phyloP scores from a whole-genome alignment of 768 basidiomycete genomes.

The Podaxis sp. region DNA sequence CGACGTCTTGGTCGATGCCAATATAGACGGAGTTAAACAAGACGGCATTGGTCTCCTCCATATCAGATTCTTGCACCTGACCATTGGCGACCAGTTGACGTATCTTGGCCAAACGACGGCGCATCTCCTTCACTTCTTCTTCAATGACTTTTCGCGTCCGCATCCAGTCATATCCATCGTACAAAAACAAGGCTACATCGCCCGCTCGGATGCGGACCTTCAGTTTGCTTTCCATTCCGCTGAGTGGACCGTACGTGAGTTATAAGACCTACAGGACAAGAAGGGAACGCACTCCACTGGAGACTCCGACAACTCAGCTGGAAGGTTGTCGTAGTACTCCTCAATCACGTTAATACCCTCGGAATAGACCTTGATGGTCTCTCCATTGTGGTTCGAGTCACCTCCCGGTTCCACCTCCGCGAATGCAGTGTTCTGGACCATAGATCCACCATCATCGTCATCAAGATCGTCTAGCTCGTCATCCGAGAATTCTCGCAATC shows the following conservation, averaged over 20 bases:
- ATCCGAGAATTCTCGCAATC: slow-evolving; percentile 65
- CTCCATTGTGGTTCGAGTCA: slow-evolving; percentile 68
- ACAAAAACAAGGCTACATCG: slow-evolving; percentile 66
- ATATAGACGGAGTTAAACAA: slow-evolving; percentile 95
- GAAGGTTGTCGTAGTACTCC: slow-evolving; percentile 66
- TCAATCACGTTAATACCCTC: slow-evolving; percentile 66
- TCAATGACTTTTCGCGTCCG: slow-evolving; percentile 84
- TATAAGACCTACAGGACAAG: background rate
- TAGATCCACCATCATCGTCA: slow-evolving; percentile 25
- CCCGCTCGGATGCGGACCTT: slow-evolving; percentile 55
- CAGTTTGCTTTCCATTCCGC: slow-evolving; percentile 35
- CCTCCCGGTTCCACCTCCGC: slow-evolving; percentile 31
- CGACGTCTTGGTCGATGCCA: slow-evolving; percentile 76
- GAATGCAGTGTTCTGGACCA: slow-evolving; percentile 18
- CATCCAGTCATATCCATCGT: slow-evolving; percentile 95
- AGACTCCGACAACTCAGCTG: slow-evolving; percentile 47
- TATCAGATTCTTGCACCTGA: slow-evolving; percentile 73
- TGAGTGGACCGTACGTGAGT: background rate
- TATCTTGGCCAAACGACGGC: slow-evolving; percentile 81
- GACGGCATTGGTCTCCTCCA: slow-evolving; percentile 68
- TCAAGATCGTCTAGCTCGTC: slow-evolving; percentile 73
- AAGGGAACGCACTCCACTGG: slow-evolving; percentile 38
- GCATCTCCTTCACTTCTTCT: slow-evolving; percentile 83
- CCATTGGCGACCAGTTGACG: slow-evolving; percentile 89
- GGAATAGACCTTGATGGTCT: slow-evolving; percentile 75